Evolutionary conservation across 768 basidiomycete species (phyloP).

Genomic region (Dacryopinax primogenitus): DNA sequence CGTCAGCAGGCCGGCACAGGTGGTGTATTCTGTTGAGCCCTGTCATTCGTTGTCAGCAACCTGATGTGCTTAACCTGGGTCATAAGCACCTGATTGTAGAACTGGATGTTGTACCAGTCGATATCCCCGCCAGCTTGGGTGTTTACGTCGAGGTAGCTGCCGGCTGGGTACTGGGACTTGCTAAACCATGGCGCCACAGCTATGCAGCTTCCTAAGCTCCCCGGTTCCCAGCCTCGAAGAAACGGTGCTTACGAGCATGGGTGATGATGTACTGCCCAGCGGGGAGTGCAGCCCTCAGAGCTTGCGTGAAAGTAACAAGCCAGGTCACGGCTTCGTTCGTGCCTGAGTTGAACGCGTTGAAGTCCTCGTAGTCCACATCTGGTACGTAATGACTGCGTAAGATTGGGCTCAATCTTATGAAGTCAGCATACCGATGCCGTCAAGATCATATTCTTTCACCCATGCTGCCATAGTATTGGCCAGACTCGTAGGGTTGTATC

Average conservation of each 20-base stretch:
- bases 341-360: slow-evolving; percentile 8
- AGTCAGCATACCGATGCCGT: neutral
- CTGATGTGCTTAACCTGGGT: neutral
- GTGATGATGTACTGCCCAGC: slow-evolving; percentile 13
- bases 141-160: slow-evolving; percentile 13
- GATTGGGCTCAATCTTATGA: neutral
- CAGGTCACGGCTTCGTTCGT: slow-evolving; percentile 9
- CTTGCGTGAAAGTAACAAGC: slow-evolving; percentile 13
- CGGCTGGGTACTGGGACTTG: neutral
- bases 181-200: slow-evolving; percentile 15
- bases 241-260: slow-evolving; percentile 11
- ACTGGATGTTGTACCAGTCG: slow-evolving; percentile 17
- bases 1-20: slow-evolving; percentile 20
- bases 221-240: neutral
- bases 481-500: neutral
- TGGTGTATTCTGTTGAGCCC: slow-evolving; percentile 16
- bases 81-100: neutral
- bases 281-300: slow-evolving; percentile 11
- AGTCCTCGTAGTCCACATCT: slow-evolving; percentile 17
- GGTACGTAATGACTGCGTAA: neutral
- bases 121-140: slow-evolving; percentile 9
- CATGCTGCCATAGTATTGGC: slow-evolving; percentile 11
- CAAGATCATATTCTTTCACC: slow-evolving; percentile 13
- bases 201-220: neutral
- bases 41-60: neutral